phyloP scores from a whole-genome alignment of 1,139 yeast genomes.

The Eremothecium cymbalariae region DNA sequence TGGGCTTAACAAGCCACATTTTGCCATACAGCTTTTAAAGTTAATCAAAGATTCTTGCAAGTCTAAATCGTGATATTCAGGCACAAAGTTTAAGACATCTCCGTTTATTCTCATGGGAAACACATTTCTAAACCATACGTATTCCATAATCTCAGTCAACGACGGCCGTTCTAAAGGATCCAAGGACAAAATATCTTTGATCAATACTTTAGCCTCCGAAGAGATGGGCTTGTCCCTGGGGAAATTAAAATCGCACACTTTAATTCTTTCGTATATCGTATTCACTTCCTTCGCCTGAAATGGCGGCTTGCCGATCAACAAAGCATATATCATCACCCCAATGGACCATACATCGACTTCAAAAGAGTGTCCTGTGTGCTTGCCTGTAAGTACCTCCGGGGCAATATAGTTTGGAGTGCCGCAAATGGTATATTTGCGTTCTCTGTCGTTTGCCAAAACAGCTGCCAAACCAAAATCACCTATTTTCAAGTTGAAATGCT shows the following conservation, averaged over 20 bases:
- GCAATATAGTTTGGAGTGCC: slow-evolving; percentile 98
- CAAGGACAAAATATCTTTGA: slow-evolving; percentile 61
- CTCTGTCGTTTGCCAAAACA: slow-evolving; percentile 58
- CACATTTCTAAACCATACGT: slow-evolving; percentile 77
- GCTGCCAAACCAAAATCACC: slow-evolving; percentile 98
- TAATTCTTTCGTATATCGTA: slow-evolving; percentile 86
- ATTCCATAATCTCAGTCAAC: slow-evolving; percentile 67
- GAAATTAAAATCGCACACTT: slow-evolving; percentile 69
- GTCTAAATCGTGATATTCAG: slow-evolving; percentile 44
- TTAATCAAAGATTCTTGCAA: slow-evolving; percentile 60
- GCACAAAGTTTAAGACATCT: slow-evolving; percentile 54
- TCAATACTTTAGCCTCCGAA: slow-evolving; percentile 61
- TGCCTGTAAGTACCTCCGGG: slow-evolving; percentile 90
- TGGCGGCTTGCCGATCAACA: slow-evolving; percentile 90
- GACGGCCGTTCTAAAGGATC: slow-evolving; percentile 81
- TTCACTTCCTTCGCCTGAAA: slow-evolving; percentile 95
- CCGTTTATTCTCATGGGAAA: slow-evolving; percentile 71
- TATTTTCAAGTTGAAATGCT: slow-evolving; percentile 83
- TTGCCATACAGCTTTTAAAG: slow-evolving; percentile 57
- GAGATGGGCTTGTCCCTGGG: slow-evolving; percentile 70
- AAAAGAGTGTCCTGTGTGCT: slow-evolving; percentile 79
- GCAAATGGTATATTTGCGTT: slow-evolving; percentile 85
- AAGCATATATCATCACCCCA: slow-evolving; percentile 90
- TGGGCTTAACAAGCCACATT: slow-evolving; percentile 50
- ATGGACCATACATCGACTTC: slow-evolving; percentile 97